These are phyloP conservation scores for Talinum fruticosum DNA, from an alignment of 148 eudicot genomes.

Conservation along the genomic window DNA sequence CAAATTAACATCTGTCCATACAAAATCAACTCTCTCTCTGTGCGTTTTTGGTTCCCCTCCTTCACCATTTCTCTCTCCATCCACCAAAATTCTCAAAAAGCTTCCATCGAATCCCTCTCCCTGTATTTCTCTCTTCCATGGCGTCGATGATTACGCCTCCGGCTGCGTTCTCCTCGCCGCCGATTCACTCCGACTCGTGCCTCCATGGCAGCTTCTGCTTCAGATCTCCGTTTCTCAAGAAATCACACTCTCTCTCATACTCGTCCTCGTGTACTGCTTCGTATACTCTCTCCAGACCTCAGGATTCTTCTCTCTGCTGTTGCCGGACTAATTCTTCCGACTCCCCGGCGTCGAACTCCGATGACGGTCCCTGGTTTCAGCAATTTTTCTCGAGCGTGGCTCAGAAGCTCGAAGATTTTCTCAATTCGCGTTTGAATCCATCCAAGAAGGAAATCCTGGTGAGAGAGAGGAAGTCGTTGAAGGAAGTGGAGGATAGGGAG, in stretches of 20 bases:
- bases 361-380: constrained; percentile 38
- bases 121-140: constrained; percentile 41
- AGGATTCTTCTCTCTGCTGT: constrained; percentile 41
- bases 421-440: constrained; percentile 31
- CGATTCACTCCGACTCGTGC: constrained; percentile 39
- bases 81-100: neutral
- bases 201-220: constrained; percentile 27
- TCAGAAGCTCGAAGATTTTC: constrained; percentile 44
- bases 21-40: neutral
- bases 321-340: constrained; percentile 38
- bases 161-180: constrained; percentile 40
- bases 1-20: constrained; percentile 1
- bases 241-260: constrained; percentile 24
- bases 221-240: constrained; percentile 26
- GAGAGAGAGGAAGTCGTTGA: constrained; percentile 25
- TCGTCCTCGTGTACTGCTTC: neutral
- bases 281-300: constrained; percentile 17
- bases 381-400: constrained; percentile 39
- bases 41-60: neutral
- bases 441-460: too few relatives aligned
- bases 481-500: constrained; percentile 19
- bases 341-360: constrained; percentile 19
- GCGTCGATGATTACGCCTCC: constrained; percentile 54
- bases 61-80: neutral
- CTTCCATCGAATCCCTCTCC: constrained; percentile 8